Percentiles rank a stretch among this genome's conserved stretches.
Conservation (phyloP, 2,329 filamentous ascomycete genomes). For the Microdochium paspali region DNA sequence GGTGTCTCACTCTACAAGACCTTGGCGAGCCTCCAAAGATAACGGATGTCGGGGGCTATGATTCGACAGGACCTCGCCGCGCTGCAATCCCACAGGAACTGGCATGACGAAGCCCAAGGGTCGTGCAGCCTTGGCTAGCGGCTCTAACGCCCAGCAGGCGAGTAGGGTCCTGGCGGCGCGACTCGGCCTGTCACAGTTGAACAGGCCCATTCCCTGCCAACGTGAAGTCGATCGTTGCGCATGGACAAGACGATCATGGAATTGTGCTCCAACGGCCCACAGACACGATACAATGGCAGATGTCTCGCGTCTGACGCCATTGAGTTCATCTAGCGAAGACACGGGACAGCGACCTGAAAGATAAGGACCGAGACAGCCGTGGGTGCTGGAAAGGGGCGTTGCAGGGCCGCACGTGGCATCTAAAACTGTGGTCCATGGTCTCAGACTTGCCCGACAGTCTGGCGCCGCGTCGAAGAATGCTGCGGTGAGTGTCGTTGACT, state of each 20-base stretch:
- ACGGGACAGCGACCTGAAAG: not conserved
- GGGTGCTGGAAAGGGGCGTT: not conserved
- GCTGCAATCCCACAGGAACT: not conserved
- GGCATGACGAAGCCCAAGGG: not conserved
- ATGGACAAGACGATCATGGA: not conserved
- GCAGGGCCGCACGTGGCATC: not conserved
- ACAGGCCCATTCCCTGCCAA: not conserved
- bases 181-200: not conserved
- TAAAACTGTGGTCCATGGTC: not conserved
- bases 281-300: not conserved
- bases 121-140: not conserved
- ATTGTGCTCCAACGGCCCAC: not conserved
- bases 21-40: not conserved
- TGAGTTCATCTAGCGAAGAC: not conserved
- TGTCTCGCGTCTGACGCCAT: not conserved
- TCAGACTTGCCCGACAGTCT: not conserved
- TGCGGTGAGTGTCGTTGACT: too few relatives aligned
- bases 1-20: not conserved
- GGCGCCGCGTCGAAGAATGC: not conserved
- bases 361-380: not conserved
- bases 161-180: not conserved
- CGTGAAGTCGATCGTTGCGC: not conserved
- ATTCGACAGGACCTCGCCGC: too few relatives aligned
- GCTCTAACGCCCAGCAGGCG: not conserved
- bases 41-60: not conserved